These are phyloP conservation scores for Gossypium turneri DNA, from an alignment of 345 rosid genomes.

Conservation along the genomic window DNA sequence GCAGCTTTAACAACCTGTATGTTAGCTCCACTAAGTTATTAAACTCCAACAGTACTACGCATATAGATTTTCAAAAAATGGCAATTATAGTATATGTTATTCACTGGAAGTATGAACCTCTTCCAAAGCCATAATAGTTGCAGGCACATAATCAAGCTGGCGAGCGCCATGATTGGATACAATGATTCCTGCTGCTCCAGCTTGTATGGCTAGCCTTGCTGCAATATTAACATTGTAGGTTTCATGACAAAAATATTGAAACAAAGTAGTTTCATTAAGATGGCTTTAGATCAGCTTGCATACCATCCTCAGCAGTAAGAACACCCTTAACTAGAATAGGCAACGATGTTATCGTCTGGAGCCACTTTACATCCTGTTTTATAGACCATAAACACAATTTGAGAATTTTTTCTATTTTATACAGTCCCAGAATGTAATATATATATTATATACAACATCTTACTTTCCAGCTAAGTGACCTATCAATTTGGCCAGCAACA, in stretches of 20 bases:
- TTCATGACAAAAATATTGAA: background rate
- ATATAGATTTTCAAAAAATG: background rate
- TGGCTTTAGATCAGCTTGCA: slow-evolving; percentile 16
- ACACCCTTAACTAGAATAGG: slow-evolving; percentile 96
- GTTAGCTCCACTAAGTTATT: slow-evolving; percentile 12
- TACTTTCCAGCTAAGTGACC: slow-evolving; percentile 90
- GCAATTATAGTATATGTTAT: background rate
- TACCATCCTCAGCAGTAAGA: slow-evolving; percentile 87
- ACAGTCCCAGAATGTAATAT: background rate
- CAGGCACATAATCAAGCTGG: slow-evolving; percentile 89
- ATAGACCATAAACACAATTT: slow-evolving; percentile 2
- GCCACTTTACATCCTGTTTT: slow-evolving; percentile 83
- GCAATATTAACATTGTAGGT: slow-evolving; percentile 18
- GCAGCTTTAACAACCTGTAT: slow-evolving; percentile 82
- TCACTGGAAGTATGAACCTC: slow-evolving; percentile 43
- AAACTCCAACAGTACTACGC: background rate
- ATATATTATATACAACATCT: background rate
- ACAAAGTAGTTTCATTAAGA: background rate
- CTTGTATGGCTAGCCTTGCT: slow-evolving; percentile 69
- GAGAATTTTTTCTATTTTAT: background rate
- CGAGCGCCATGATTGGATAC: slow-evolving; percentile 98
- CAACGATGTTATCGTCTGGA: slow-evolving; percentile 80
- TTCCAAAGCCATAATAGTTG: slow-evolving; percentile 79
- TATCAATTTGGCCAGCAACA: slow-evolving; percentile 80
- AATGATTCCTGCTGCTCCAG: slow-evolving; percentile 85